A percentile compares a stretch with the other conserved stretches of the same genome.
Conservation (phyloP, 495 filamentous ascomycete genomes). For the Talaromyces proteolyticus region DNA sequence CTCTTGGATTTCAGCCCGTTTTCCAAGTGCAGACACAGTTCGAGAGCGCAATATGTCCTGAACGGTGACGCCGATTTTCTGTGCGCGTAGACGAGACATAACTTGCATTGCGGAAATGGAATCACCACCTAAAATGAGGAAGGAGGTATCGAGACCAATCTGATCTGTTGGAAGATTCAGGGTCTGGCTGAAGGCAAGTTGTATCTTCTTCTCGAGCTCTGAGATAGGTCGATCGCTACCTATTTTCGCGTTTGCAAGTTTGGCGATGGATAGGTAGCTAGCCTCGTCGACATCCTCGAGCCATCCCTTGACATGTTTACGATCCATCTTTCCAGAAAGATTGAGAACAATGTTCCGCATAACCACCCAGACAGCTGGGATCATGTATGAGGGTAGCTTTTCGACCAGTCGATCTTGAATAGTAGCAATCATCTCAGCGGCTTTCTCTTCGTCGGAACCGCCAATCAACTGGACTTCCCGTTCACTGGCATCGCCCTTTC, state of each 20-base stretch:
- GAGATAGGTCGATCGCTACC: slow-evolving; percentile 27
- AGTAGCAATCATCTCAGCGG: background rate
- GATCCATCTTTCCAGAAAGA: slow-evolving; percentile 28
- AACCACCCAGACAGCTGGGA: slow-evolving; percentile 25
- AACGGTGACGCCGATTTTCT: slow-evolving; percentile 14
- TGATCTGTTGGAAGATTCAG: background rate
- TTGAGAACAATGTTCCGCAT: slow-evolving; percentile 27
- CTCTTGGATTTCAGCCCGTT: background rate
- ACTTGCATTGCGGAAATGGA: slow-evolving; percentile 52
- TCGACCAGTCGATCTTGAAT: slow-evolving; percentile 4
- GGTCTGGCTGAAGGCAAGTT: background rate
- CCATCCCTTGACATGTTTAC: slow-evolving; percentile 11
- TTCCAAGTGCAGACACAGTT: slow-evolving; percentile 8
- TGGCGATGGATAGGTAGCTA: background rate
- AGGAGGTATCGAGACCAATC: background rate
- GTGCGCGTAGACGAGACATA: slow-evolving; percentile 16
- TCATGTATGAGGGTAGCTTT: background rate
- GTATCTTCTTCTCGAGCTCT: background rate
- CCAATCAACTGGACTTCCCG: background rate
- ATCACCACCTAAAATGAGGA: slow-evolving; percentile 16
- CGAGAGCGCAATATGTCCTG: slow-evolving; percentile 26
- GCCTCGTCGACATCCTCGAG: slow-evolving; percentile 11
- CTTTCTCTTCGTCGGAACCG: background rate
- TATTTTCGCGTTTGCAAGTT: slow-evolving; percentile 6
- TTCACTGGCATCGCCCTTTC: background rate